Conservation (phyloP, 2,329 filamentous ascomycete species). For the Hymenoscyphus fraxineus region DNA sequence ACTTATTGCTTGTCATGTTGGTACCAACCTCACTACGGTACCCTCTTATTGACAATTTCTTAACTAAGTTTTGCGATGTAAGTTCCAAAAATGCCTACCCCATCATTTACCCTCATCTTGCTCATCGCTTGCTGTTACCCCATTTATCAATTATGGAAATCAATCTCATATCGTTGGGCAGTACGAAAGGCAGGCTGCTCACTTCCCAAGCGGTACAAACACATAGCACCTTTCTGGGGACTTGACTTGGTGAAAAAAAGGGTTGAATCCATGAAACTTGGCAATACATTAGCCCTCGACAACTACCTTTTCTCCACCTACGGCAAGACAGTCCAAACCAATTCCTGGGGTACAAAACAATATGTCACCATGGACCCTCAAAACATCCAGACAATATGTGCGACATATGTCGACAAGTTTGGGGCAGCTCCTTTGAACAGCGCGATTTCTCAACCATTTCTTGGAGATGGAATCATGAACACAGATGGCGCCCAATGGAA, state of each 20-base stretch:
- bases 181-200: conserved; percentile 5
- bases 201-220: background rate
- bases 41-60: background rate
- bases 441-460: conserved; percentile 41
- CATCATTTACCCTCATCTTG: background rate
- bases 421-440: conserved; percentile 44
- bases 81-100: background rate
- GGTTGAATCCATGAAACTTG: background rate
- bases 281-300: conserved; percentile 8
- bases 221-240: conserved; percentile 5
- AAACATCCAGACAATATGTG: conserved; percentile 53
- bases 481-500: conserved; percentile 24
- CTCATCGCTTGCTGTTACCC: background rate
- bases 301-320: conserved; percentile 10
- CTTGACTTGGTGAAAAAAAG: conserved; percentile 6
- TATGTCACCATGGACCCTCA: conserved; percentile 46
- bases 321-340: conserved; percentile 16
- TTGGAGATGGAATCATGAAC: conserved; percentile 54
- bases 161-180: background rate
- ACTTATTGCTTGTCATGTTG: too few relatives aligned
- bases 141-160: background rate
- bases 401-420: conserved; percentile 52
- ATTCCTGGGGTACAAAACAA: conserved; percentile 11
- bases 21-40: too few relatives aligned
- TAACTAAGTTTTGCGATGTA: background rate